phyloP scores from a whole-genome alignment of 2,329 filamentous ascomycete species.

The Talaromyces rugulosus region DNA sequence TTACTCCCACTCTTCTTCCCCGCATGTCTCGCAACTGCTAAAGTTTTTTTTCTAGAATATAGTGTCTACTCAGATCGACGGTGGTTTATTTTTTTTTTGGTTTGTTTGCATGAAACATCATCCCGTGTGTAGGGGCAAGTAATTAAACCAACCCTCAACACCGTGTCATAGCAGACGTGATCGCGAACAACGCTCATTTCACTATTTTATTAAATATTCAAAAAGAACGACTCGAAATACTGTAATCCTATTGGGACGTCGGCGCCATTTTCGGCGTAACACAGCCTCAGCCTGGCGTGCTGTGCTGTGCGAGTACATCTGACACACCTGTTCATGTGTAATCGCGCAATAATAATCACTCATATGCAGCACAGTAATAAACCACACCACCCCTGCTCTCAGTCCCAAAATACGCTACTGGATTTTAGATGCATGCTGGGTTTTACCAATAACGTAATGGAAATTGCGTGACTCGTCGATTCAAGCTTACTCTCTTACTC shows the following conservation, averaged over 20 bases:
- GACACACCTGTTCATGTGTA: not conserved
- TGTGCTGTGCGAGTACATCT: not conserved
- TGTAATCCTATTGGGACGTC: not conserved
- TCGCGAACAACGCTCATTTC: not conserved
- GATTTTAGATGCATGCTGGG: not conserved
- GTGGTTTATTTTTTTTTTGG: not conserved
- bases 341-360: not conserved
- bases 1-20: not conserved
- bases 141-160: not conserved
- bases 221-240: not conserved
- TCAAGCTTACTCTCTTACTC: not conserved
- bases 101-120: not conserved
- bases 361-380: not conserved
- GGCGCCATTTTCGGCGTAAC: not conserved
- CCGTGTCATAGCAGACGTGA: too few species aligned
- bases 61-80: not conserved
- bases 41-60: not conserved
- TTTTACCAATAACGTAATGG: not conserved
- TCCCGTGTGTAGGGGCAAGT: not conserved
- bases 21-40: not conserved
- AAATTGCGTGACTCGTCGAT: not conserved
- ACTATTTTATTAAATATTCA: not conserved
- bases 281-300: not conserved
- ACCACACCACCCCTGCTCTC: not conserved
- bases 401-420: not conserved